Percentiles rank a stretch among this genome's conserved stretches.
These are phyloP conservation scores for Globisporangium parvum DNA, from an alignment of 352 stramenopile species.

Conservation along the genomic window DNA sequence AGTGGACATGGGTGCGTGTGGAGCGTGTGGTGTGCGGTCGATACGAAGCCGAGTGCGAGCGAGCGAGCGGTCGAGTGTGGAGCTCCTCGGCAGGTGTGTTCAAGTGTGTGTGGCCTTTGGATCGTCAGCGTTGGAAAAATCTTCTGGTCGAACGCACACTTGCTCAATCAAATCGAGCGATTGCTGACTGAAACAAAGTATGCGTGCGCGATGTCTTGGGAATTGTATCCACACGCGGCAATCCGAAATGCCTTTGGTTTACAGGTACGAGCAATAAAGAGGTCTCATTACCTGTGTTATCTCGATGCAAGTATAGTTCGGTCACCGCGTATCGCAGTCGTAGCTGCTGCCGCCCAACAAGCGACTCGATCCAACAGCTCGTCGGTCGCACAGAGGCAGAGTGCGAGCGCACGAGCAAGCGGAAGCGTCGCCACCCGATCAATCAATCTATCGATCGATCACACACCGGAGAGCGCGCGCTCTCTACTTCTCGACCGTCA, in stretches of 20 bases:
- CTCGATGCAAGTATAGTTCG: no score
- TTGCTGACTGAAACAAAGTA: background rate
- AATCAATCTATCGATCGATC: no score
- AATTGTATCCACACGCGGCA: background rate
- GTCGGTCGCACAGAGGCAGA: no score
- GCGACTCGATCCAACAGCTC: background rate
- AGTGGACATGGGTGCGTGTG: background rate
- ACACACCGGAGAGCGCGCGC: no score
- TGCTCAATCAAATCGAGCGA: background rate
- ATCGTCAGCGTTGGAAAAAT: conserved; percentile 8
- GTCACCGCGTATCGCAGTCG: no score
- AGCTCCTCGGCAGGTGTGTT: no score
- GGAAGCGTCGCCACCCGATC: background rate
- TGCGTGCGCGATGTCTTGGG: background rate
- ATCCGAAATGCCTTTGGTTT: background rate
- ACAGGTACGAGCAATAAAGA: no score
- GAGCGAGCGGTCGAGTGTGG: no score
- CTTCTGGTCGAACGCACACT: conserved; percentile 3
- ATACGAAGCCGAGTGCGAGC: background rate
- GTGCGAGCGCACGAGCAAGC: background rate
- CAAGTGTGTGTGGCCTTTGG: no score
- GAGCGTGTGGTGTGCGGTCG: background rate
- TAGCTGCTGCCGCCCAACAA: background rate
- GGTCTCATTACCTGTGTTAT: no score
- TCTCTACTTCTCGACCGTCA: no score